Percentiles rank a stretch among this genome's conserved stretches.
phyloP scores from a whole-genome alignment of 805 yeast genomes.

The Wickerhamiella musiphila region DNA sequence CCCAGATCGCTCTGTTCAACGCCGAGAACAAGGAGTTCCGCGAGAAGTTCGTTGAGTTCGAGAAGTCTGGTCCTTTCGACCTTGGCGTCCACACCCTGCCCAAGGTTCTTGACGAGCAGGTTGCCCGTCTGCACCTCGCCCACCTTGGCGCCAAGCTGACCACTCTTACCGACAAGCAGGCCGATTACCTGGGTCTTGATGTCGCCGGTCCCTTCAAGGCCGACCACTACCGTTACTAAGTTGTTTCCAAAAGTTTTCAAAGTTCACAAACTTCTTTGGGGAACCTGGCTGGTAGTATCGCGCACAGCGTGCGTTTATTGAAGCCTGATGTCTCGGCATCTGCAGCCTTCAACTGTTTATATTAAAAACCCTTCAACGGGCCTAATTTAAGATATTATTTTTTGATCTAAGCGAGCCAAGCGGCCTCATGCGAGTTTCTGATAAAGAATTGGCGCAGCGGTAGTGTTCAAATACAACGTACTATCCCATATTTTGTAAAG shows the following conservation, averaged over 20 bases:
- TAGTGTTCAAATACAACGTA: too few relatives aligned
- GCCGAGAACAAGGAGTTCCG: conserved; percentile 69
- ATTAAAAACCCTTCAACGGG: too few relatives aligned
- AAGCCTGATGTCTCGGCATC: too few relatives aligned
- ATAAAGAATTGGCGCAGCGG: too few relatives aligned
- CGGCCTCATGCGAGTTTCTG: too few relatives aligned
- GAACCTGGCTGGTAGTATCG: not conserved
- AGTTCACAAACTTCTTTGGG: not conserved
- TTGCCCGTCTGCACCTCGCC: conserved; percentile 88
- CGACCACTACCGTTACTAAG: conserved; percentile 92
- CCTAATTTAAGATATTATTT: too few relatives aligned
- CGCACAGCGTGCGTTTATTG: not conserved
- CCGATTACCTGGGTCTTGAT: conserved; percentile 88
- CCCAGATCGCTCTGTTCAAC: conserved; percentile 95
- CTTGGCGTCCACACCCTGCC: conserved; percentile 93
- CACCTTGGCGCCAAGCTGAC: conserved; percentile 86
- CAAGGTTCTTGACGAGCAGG: conserved; percentile 96
- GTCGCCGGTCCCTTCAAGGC: conserved; percentile 94
- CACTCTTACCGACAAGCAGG: conserved; percentile 57
- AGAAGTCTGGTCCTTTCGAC: conserved; percentile 78
- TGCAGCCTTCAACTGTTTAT: too few relatives aligned
- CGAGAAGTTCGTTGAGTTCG: conserved; percentile 68
- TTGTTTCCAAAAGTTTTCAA: not conserved
- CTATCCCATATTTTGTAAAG: too few relatives aligned
- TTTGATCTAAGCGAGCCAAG: too few relatives aligned